Conservation (phyloP, 2,329 filamentous ascomycete species). For the Colletotrichum camelliae region DNA sequence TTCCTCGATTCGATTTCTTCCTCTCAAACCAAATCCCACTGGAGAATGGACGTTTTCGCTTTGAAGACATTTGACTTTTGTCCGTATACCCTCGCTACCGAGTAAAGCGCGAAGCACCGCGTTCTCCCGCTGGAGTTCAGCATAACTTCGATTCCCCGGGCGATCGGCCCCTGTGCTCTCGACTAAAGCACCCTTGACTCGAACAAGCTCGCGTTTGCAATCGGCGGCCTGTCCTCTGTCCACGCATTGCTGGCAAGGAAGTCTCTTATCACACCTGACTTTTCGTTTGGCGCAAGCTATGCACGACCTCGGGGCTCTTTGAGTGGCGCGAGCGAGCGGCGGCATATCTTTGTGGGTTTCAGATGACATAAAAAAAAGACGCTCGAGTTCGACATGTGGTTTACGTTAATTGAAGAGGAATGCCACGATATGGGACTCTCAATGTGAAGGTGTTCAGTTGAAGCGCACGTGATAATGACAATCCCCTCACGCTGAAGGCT, state of each 20-base stretch:
- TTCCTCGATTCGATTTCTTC: neutral
- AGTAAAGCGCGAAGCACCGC: neutral
- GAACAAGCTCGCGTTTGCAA: neutral
- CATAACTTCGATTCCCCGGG: neutral
- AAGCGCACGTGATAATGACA: neutral
- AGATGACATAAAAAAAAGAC: neutral
- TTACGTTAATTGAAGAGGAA: neutral
- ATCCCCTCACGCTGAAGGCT: neutral
- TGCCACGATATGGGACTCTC: neutral
- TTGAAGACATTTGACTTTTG: neutral
- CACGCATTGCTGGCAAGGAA: neutral
- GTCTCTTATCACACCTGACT: neutral
- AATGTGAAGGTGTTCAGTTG: neutral
- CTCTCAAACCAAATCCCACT: neutral
- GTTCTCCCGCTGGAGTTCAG: neutral
- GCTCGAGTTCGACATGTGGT: neutral
- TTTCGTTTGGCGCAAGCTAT: neutral
- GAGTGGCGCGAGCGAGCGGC: neutral
- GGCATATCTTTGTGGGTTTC: neutral
- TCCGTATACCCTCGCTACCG: neutral
- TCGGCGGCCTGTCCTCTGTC: neutral
- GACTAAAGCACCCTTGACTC: neutral
- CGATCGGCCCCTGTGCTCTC: neutral
- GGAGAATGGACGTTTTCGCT: neutral
- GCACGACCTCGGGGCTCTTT: neutral